Conservation (phyloP, 1,284 basidiomycete genomes). For the Pseudozyma tsukubaensis region DNA sequence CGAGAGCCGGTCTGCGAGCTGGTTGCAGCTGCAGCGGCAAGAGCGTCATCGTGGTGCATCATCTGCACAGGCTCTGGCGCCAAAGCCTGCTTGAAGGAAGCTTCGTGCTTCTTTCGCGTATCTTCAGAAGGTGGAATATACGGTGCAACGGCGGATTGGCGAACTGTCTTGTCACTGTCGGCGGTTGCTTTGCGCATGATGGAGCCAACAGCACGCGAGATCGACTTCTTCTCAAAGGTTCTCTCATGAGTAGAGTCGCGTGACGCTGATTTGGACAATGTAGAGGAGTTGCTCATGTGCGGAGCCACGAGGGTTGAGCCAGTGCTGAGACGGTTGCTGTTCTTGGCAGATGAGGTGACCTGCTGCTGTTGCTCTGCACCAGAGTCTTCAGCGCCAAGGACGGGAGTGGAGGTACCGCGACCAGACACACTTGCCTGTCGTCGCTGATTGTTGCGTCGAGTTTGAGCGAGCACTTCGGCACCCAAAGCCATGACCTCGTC, state of each 20-base stretch:
- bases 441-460: conserved; percentile 51
- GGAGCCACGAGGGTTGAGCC: conserved; percentile 9
- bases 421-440: conserved; percentile 27
- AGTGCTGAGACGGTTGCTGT: conserved; percentile 11
- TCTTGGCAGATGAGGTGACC: conserved; percentile 14
- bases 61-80: conserved; percentile 9
- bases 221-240: no score
- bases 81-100: conserved; percentile 11
- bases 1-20: neutral
- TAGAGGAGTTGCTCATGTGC: conserved; percentile 11
- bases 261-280: conserved; percentile 25
- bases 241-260: conserved; percentile 33
- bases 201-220: conserved; percentile 42
- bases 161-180: conserved; percentile 46
- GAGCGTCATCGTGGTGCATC: neutral
- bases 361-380: conserved; percentile 17
- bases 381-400: conserved; percentile 16
- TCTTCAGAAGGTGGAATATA: conserved; percentile 5
- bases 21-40: neutral
- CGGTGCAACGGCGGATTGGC: conserved; percentile 5
- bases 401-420: conserved; percentile 12
- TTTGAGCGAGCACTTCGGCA: conserved; percentile 58
- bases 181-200: conserved; percentile 44
- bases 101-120: conserved; percentile 21
- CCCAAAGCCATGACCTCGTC: conserved; percentile 64